phyloP scores from a whole-genome alignment of 352 stramenopile genomes.

The Phytophthora chlamydospora region DNA sequence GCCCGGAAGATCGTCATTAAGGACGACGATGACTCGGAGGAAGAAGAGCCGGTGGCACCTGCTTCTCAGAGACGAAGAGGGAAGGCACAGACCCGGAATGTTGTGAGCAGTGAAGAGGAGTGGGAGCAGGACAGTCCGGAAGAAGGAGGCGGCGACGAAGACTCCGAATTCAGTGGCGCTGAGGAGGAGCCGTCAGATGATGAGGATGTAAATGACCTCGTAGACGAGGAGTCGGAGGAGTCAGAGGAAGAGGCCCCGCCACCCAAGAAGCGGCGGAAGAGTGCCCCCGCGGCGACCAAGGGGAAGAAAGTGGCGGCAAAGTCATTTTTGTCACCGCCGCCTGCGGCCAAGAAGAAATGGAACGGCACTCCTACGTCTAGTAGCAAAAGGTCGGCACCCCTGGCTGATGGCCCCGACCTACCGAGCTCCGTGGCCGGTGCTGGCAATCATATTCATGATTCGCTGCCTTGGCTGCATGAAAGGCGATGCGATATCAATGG shows the following conservation, averaged over 20 bases:
- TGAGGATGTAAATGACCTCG: slow-evolving; percentile 44
- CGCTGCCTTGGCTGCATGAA: slow-evolving; percentile 89
- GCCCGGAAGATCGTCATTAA: slow-evolving; percentile 70
- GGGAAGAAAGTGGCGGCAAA: slow-evolving; percentile 29
- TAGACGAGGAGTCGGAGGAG: slow-evolving; percentile 52
- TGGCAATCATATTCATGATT: slow-evolving; percentile 91
- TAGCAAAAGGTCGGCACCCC: slow-evolving; percentile 39
- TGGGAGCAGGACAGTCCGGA: slow-evolving; percentile 48
- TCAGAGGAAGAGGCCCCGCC: slow-evolving; percentile 44
- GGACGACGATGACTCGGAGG: slow-evolving; percentile 82
- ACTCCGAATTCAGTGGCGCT: slow-evolving; percentile 65
- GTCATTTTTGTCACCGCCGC: slow-evolving; percentile 52
- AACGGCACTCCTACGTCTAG: slow-evolving; percentile 20
- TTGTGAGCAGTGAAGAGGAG: slow-evolving; percentile 61
- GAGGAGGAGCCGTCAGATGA: slow-evolving; percentile 57
- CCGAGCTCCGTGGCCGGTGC: slow-evolving; percentile 54
- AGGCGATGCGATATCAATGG: slow-evolving; percentile 90
- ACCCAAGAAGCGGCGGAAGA: slow-evolving; percentile 55
- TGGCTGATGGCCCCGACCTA: slow-evolving; percentile 21
- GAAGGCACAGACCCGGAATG: slow-evolving; percentile 26
- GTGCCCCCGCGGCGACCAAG: slow-evolving; percentile 30
- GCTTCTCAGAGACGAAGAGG: slow-evolving; percentile 33
- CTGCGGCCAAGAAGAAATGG: slow-evolving; percentile 35
- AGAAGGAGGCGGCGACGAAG: slow-evolving; percentile 46
- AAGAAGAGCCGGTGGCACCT: slow-evolving; percentile 37